Conservation (phyloP, 495 filamentous ascomycete genomes). For the Terfezia claveryi region DNA sequence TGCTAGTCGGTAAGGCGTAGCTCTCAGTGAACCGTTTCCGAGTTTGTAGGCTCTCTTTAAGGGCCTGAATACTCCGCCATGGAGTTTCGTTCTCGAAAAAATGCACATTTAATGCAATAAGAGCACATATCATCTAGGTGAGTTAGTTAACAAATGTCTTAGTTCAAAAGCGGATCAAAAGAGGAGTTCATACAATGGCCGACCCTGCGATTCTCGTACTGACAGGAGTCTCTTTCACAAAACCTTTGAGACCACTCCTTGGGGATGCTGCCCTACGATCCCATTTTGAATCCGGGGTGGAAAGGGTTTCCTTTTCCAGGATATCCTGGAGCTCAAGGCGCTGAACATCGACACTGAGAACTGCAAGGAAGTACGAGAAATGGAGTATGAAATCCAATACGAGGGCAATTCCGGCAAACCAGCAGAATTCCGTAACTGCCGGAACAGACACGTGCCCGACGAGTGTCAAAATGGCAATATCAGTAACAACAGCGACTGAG, state of each 20-base stretch:
- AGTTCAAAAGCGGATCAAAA: neutral
- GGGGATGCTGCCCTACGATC: neutral
- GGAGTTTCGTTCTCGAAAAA: conserved; percentile 37
- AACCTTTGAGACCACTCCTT: neutral
- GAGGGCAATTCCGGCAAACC: conserved; percentile 43
- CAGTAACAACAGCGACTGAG: conserved; percentile 35
- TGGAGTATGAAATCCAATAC: conserved; percentile 49
- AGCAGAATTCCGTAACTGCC: conserved; percentile 44
- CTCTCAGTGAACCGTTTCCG: neutral
- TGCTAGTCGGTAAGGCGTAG: neutral
- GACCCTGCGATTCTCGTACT: conserved; percentile 20
- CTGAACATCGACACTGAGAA: conserved; percentile 51
- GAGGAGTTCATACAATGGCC: conserved; percentile 12
- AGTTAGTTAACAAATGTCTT: neutral
- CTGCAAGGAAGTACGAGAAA: conserved; percentile 48
- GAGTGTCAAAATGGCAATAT: conserved; percentile 33
- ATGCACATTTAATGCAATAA: conserved; percentile 26
- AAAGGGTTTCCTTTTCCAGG: conserved; percentile 22
- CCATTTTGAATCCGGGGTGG: neutral
- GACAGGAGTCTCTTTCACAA: conserved; percentile 11
- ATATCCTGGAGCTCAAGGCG: conserved; percentile 41
- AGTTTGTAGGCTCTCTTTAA: conserved; percentile 21
- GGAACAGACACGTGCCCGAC: conserved; percentile 36
- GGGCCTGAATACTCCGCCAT: conserved; percentile 21
- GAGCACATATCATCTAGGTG: conserved; percentile 17